These are phyloP conservation scores for Ogataea neopini DNA, from an alignment of 805 yeast genomes.

Conservation along the genomic window DNA sequence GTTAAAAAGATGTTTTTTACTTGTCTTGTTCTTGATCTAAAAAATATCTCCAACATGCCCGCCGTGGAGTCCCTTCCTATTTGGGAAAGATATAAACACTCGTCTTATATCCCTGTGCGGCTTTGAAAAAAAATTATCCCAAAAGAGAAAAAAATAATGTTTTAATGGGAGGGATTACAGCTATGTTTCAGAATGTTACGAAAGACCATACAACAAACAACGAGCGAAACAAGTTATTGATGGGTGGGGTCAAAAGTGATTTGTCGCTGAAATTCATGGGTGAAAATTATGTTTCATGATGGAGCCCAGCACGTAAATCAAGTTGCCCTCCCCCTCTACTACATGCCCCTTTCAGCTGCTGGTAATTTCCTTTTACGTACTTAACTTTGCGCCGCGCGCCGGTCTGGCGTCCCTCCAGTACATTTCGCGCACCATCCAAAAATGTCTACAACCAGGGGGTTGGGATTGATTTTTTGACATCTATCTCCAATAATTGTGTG, in stretches of 20 bases:
- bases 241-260: too few relatives aligned
- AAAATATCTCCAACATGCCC: constrained; percentile 2
- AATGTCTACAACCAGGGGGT: too few relatives aligned
- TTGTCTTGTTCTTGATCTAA: constrained; percentile 3
- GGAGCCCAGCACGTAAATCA: too few relatives aligned
- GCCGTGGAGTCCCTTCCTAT: constrained; percentile 12
- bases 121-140: background rate
- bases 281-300: too few relatives aligned
- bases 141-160: background rate
- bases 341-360: background rate
- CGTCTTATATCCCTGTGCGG: constrained; percentile 8
- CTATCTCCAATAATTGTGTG: background rate
- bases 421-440: background rate
- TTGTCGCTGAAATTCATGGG: too few relatives aligned
- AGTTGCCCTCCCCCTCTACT: too few relatives aligned
- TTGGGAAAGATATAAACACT: constrained; percentile 19
- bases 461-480: background rate
- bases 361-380: background rate
- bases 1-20: background rate
- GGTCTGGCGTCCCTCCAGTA: too few relatives aligned
- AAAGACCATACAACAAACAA: background rate
- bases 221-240: background rate
- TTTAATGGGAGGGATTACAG: too few relatives aligned
- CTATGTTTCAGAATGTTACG: background rate
- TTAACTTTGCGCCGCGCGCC: background rate